A percentile compares a stretch with the other conserved stretches of the same genome.
Conservation (phyloP, 139 green algal species). For the Marvania coccoides region DNA sequence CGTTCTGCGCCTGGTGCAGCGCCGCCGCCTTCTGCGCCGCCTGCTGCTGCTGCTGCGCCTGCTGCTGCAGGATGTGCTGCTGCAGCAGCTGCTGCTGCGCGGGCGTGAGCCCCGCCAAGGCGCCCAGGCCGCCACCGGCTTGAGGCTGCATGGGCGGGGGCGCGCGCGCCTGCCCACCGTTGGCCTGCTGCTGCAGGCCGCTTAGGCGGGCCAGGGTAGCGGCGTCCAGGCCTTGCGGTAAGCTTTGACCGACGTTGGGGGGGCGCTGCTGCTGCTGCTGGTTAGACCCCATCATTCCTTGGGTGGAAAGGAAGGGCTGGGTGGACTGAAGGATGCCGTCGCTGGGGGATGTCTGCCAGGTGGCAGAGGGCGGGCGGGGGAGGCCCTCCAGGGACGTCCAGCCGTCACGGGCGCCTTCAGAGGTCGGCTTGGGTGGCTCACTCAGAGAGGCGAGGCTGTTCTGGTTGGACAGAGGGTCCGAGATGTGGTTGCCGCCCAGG, state of each 20-base stretch:
- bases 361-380: neutral
- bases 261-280: too few relatives aligned
- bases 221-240: too few relatives aligned
- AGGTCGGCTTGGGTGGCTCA: too few relatives aligned
- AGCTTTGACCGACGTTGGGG: too few relatives aligned
- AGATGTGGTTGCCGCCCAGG: too few relatives aligned
- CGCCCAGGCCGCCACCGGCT: too few relatives aligned
- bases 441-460: too few relatives aligned
- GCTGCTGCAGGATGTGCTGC: conserved; percentile 13
- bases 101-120: neutral
- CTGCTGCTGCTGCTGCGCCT: conserved; percentile 9
- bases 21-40: neutral
- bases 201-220: too few relatives aligned
- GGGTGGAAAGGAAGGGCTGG: neutral
- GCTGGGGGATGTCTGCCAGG: neutral
- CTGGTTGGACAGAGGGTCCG: too few relatives aligned
- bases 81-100: conserved; percentile 5
- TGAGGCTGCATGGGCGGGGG: neutral
- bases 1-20: neutral
- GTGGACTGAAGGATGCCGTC: neutral
- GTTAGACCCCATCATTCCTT: too few relatives aligned
- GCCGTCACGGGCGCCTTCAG: too few relatives aligned
- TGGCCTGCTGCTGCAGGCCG: too few relatives aligned
- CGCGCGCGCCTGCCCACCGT: conserved; percentile 2
- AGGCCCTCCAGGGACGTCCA: neutral